Conservation (phyloP, 805 yeast genomes). For the Wickerhamiella hasegawae region DNA sequence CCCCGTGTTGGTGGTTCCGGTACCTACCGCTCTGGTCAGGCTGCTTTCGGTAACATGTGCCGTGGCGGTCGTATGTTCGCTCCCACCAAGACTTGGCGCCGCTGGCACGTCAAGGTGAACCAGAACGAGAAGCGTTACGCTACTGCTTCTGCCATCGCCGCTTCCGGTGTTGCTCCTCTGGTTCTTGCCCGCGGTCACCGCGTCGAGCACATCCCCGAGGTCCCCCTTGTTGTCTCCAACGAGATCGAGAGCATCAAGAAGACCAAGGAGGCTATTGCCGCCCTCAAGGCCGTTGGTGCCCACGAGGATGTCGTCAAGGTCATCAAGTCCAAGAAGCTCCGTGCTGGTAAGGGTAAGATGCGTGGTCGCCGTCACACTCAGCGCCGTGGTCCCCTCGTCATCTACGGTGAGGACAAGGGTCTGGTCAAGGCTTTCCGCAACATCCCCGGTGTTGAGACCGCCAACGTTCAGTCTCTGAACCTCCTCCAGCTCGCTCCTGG, state of each 20-base stretch:
- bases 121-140: constrained; percentile 99
- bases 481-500: constrained; percentile 99
- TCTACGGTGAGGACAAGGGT: constrained; percentile 97
- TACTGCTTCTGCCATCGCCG: constrained; percentile 99
- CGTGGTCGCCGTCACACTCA: constrained; percentile 99
- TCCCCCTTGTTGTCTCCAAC: constrained; percentile 91
- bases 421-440: constrained; percentile 97
- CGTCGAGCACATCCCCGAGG: constrained; percentile 94
- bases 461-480: constrained; percentile 81
- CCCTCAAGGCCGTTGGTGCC: constrained; percentile 96
- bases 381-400: constrained; percentile 99
- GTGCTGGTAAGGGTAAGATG: constrained; percentile 99
- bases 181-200: constrained; percentile 99
- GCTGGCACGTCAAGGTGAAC: constrained; percentile 99
- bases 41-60: constrained; percentile 99
- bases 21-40: constrained; percentile 99
- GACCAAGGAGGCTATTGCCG: constrained; percentile 98
- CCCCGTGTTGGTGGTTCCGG: constrained; percentile 99
- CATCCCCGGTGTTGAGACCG: constrained; percentile 99
- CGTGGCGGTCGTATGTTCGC: constrained; percentile 99
- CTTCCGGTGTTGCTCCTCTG: constrained; percentile 94
- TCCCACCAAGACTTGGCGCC: constrained; percentile 99
- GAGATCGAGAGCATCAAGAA: constrained; percentile 84
- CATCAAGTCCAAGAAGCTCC: constrained; percentile 93
- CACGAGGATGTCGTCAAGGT: constrained; percentile 97